These are phyloP conservation scores for Huntiella bhutanensis DNA, from an alignment of 2,329 filamentous ascomycete species.

Conservation along the genomic window DNA sequence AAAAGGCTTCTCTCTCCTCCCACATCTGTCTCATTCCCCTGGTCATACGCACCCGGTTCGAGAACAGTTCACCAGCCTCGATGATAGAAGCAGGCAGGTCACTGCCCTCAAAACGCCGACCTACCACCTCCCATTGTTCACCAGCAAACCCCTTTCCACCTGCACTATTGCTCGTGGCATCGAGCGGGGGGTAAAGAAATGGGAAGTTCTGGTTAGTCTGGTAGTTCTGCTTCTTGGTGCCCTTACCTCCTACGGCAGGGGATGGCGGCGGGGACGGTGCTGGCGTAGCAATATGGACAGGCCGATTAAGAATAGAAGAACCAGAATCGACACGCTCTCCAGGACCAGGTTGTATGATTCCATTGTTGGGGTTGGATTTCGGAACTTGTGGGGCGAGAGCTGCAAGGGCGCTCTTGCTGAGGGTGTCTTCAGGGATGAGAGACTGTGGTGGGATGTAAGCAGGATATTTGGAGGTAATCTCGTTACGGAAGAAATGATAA, in stretches of 20 bases:
- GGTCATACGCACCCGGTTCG: conserved; percentile 75
- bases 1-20: conserved; percentile 80
- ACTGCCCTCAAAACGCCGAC: conserved; percentile 78
- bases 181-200: conserved; percentile 87
- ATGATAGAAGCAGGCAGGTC: conserved; percentile 88
- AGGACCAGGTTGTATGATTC: conserved; percentile 38
- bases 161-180: conserved; percentile 71
- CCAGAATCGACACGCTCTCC: conserved; percentile 38
- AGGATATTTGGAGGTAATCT: conserved; percentile 94
- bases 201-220: conserved; percentile 98
- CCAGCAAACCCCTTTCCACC: conserved; percentile 76
- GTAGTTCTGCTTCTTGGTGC: conserved; percentile 96
- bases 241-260: conserved; percentile 69
- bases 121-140: conserved; percentile 60
- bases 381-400: conserved; percentile 59
- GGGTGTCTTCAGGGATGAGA: conserved; percentile 66
- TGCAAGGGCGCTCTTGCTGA: conserved; percentile 79
- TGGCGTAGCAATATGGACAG: conserved; percentile 95
- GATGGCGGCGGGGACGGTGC: conserved; percentile 91
- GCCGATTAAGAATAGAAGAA: conserved; percentile 72
- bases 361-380: conserved; percentile 38
- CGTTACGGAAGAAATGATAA: conserved; percentile 89
- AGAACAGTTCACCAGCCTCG: conserved; percentile 84
- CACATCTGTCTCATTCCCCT: conserved; percentile 82
- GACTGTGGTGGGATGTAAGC: conserved; percentile 81